Percentiles rank a stretch among this genome's conserved stretches.
Conservation (phyloP, 768 basidiomycete genomes). For the Strobilomyces confusus region DNA sequence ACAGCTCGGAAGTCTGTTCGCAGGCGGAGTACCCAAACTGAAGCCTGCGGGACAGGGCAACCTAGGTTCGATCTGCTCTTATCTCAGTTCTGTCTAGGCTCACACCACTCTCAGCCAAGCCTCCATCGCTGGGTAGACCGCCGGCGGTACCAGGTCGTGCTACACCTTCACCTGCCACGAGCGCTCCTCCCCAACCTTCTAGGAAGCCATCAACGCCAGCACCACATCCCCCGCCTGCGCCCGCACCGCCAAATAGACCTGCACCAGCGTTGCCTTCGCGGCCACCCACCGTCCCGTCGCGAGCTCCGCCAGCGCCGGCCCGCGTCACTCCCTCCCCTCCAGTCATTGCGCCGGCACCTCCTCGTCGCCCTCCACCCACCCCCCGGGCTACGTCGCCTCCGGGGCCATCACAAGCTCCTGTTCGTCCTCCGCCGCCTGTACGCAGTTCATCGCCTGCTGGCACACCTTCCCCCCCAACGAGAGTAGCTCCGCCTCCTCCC, state of each 20-base stretch:
- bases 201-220: slow-evolving; percentile 31
- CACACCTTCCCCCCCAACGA: slow-evolving; percentile 12
- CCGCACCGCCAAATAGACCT: slow-evolving; percentile 35
- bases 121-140: slow-evolving; percentile 60
- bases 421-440: slow-evolving; percentile 26
- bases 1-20: slow-evolving; percentile 81
- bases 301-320: slow-evolving; percentile 41
- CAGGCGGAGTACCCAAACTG: slow-evolving; percentile 88
- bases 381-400: slow-evolving; percentile 29
- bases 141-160: slow-evolving; percentile 59
- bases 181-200: slow-evolving; percentile 28
- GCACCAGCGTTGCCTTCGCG: slow-evolving; percentile 38
- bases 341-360: slow-evolving; percentile 12
- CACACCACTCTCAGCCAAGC: slow-evolving; percentile 45
- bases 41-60: slow-evolving; percentile 70
- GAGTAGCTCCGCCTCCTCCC: slow-evolving; percentile 24
- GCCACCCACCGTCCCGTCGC: slow-evolving; percentile 39
- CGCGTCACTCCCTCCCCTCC: slow-evolving; percentile 32
- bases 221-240: slow-evolving; percentile 30
- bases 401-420: slow-evolving; percentile 20
- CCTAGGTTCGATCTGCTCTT: slow-evolving; percentile 41
- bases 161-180: slow-evolving; percentile 26
- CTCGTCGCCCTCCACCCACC: slow-evolving; percentile 33
- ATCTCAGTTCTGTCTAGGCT: slow-evolving; percentile 5
- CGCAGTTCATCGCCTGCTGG: slow-evolving; percentile 21